phyloP scores from a whole-genome alignment of 768 basidiomycete species.

The Lactifluus rugatus region DNA sequence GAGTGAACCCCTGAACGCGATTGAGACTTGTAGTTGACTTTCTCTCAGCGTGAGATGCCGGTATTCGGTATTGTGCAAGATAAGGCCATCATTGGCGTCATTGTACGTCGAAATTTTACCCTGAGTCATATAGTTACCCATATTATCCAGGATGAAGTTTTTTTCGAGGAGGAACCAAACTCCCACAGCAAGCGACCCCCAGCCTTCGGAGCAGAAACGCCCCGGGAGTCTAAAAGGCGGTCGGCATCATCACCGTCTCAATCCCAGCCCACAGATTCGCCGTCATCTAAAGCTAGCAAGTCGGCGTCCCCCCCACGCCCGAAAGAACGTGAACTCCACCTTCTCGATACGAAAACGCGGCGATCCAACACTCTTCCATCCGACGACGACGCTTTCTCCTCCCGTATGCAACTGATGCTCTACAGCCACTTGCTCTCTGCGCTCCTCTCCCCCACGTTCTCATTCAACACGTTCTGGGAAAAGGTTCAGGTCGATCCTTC shows the following conservation, averaged over 20 bases:
- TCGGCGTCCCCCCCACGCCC: neutral
- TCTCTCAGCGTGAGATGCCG: constrained; percentile 65
- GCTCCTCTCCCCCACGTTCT: constrained; percentile 36
- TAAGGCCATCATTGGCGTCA: constrained; percentile 60
- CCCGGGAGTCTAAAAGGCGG: constrained; percentile 25
- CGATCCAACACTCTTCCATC: constrained; percentile 39
- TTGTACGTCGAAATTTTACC: constrained; percentile 36
- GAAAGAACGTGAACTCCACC: constrained; percentile 29
- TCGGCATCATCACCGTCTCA: constrained; percentile 19
- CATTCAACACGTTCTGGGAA: constrained; percentile 47
- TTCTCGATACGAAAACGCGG: constrained; percentile 69
- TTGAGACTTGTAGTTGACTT: constrained; percentile 2
- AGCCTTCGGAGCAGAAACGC: constrained; percentile 21
- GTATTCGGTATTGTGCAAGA: constrained; percentile 68
- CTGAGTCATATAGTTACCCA: neutral
- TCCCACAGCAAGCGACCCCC: constrained; percentile 17
- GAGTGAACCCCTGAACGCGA: constrained; percentile 6
- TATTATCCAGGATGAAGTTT: constrained; percentile 42
- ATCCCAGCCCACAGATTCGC: constrained; percentile 14
- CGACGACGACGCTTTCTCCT: constrained; percentile 45
- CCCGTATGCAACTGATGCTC: constrained; percentile 68
- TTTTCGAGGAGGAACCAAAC: constrained; percentile 16
- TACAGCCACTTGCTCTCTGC: constrained; percentile 57
- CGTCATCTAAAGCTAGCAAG: neutral
- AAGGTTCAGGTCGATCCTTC: constrained; percentile 35